A percentile compares a stretch with the other conserved stretches of the same genome.
Conservation (phyloP, 106 monocot species). For the Apostasia shenzhenica region DNA sequence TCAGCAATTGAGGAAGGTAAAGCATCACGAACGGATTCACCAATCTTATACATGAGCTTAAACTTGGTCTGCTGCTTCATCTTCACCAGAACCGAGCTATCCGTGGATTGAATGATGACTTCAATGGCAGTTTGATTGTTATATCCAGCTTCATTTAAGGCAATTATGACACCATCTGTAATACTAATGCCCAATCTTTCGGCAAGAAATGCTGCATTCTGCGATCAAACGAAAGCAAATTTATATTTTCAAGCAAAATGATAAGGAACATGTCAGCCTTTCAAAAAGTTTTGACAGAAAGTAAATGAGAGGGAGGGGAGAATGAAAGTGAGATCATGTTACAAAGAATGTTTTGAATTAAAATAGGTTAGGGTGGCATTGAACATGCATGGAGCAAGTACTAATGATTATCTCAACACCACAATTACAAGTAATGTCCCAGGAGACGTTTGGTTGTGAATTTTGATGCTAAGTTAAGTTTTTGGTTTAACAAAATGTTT, state of each 20-base stretch:
- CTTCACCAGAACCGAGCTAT: slow-evolving; percentile 49
- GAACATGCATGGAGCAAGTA: no score
- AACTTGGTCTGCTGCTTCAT: slow-evolving; percentile 51
- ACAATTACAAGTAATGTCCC: no score
- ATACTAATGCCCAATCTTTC: slow-evolving; percentile 35
- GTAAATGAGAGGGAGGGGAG: not conserved
- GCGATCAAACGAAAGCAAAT: slow-evolving; percentile 2
- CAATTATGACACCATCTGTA: slow-evolving; percentile 33
- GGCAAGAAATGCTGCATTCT: slow-evolving; percentile 61
- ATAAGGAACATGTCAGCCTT: not conserved
- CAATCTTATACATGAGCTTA: slow-evolving; percentile 61
- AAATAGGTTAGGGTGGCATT: no score
- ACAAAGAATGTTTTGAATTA: no score
- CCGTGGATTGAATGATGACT: slow-evolving; percentile 58
- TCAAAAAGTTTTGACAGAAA: not conserved
- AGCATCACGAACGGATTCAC: slow-evolving; percentile 37
- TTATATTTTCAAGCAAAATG: not conserved
- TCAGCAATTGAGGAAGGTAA: slow-evolving; percentile 36
- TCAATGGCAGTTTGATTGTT: slow-evolving; percentile 29
- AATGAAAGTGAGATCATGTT: no score
- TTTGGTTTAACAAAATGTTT: no score
- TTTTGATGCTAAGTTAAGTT: no score
- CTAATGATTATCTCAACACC: no score
- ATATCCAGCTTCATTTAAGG: slow-evolving; percentile 34
- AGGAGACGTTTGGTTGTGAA: no score